phyloP scores from a whole-genome alignment of 2,329 filamentous ascomycete genomes.

The Amylocarpus encephaloides region DNA sequence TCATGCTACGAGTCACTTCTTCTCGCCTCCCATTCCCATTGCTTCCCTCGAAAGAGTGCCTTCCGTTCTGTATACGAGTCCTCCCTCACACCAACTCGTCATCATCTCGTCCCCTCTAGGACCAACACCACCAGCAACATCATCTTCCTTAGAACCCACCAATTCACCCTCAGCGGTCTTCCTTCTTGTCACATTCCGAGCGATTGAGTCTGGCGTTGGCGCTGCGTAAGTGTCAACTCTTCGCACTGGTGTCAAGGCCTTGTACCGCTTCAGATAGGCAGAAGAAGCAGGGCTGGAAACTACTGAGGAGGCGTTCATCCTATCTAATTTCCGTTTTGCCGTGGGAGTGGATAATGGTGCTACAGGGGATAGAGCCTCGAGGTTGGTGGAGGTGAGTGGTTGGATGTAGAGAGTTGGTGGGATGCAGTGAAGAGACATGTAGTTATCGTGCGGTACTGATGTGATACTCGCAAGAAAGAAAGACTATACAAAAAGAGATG shows the following conservation, averaged over 20 bases:
- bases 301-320: too few relatives aligned
- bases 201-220: background rate
- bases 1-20: background rate
- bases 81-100: conserved; percentile 5
- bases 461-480: too few relatives aligned
- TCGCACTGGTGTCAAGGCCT: conserved; percentile 7
- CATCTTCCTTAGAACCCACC: background rate
- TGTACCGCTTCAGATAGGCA: conserved; percentile 19
- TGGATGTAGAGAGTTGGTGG: conserved; percentile 3
- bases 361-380: background rate
- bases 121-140: background rate
- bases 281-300: conserved; percentile 3
- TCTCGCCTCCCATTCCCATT: background rate
- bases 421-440: conserved; percentile 6
- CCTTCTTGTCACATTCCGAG: background rate
- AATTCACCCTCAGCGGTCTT: background rate
- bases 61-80: conserved; percentile 22
- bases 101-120: conserved; percentile 2
- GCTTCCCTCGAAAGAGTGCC: conserved; percentile 19
- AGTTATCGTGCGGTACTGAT: background rate
- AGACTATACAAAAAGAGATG: too few relatives aligned
- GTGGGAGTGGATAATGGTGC: too few relatives aligned
- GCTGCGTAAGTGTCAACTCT: background rate
- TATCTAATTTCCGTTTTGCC: too few relatives aligned
- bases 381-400: conserved; percentile 1